phyloP scores from a whole-genome alignment of 1,284 basidiomycete species.

The Phenoliferia sp. region DNA sequence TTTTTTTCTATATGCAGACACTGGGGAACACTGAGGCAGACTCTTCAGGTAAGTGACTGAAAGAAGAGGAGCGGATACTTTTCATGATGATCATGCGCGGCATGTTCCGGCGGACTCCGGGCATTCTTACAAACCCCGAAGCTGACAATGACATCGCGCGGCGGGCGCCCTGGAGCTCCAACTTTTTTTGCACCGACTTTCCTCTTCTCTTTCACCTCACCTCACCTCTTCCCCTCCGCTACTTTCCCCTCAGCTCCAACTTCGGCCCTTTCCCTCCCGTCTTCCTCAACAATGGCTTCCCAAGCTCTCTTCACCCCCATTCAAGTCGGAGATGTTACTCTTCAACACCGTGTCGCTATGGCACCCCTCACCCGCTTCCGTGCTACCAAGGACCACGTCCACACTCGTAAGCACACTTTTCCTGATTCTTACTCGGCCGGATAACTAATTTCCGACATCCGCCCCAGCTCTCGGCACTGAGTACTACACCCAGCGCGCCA shows the following conservation, averaged over 20 bases:
- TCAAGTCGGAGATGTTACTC: conserved; percentile 45
- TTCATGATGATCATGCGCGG: too few species aligned
- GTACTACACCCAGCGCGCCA: conserved; percentile 52
- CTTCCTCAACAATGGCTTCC: background rate
- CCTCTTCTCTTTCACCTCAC: background rate
- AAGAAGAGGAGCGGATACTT: too few species aligned
- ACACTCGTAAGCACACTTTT: conserved; percentile 14
- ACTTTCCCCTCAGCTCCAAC: background rate
- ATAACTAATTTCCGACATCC: background rate
- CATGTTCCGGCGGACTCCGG: too few species aligned
- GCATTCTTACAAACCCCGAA: too few species aligned
- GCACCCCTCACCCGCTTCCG: conserved; percentile 50
- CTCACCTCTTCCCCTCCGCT: background rate
- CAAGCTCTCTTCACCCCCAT: conserved; percentile 48
- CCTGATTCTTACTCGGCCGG: background rate
- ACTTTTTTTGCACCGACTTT: background rate
- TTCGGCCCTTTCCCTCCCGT: background rate
- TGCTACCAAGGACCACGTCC: conserved; percentile 40
- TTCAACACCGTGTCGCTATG: conserved; percentile 50
- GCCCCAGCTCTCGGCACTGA: background rate
- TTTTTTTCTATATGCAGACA: too few species aligned
- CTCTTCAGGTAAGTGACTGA: too few species aligned
- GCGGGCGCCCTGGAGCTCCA: too few species aligned
- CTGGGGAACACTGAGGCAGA: too few species aligned
- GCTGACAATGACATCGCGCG: too few species aligned